Evolutionary conservation across 2,329 filamentous ascomycete species (phyloP).

Genomic region (Cordyceps militaris): DNA sequence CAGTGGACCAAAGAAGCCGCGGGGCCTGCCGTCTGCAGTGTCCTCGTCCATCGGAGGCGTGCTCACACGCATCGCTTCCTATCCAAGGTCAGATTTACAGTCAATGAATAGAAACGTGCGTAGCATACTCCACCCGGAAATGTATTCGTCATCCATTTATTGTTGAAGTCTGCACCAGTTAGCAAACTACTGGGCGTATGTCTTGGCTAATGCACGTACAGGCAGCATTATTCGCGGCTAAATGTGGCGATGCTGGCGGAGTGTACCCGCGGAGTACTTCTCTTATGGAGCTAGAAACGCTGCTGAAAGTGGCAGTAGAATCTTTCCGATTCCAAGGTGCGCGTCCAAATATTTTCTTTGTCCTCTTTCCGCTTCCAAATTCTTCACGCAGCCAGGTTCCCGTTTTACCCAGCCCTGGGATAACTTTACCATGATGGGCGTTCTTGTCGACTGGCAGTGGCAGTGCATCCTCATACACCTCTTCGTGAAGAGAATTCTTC

Average conservation of each 20-base stretch:
- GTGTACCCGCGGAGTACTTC: constrained; percentile 32
- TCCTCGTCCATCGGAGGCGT: constrained; percentile 39
- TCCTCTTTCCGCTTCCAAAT: constrained; percentile 20
- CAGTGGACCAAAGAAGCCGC: constrained; percentile 38
- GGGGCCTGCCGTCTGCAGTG: constrained; percentile 29
- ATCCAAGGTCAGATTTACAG: constrained; percentile 10
- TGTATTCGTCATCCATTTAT: constrained; percentile 10
- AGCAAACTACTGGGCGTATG: neutral
- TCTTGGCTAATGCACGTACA: neutral
- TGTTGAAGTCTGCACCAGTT: constrained; percentile 15
- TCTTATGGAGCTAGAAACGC: constrained; percentile 35
- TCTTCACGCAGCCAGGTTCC: constrained; percentile 29
- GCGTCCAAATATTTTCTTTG: constrained; percentile 34
- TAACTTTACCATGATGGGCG: neutral
- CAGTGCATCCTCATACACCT: neutral
- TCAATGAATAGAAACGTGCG: too few species aligned
- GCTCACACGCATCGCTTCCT: constrained; percentile 44
- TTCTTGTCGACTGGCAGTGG: neutral
- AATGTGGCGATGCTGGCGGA: constrained; percentile 25
- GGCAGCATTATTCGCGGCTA: constrained; percentile 14
- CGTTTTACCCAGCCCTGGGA: constrained; percentile 11
- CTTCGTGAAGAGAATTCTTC: neutral
- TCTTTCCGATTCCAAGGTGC: constrained; percentile 34
- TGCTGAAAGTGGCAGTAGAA: constrained; percentile 31
- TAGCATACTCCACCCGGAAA: constrained; percentile 30